These are phyloP conservation scores for Termitomyces sp. DNA, from an alignment of 768 basidiomycete species.

Conservation along the genomic window DNA sequence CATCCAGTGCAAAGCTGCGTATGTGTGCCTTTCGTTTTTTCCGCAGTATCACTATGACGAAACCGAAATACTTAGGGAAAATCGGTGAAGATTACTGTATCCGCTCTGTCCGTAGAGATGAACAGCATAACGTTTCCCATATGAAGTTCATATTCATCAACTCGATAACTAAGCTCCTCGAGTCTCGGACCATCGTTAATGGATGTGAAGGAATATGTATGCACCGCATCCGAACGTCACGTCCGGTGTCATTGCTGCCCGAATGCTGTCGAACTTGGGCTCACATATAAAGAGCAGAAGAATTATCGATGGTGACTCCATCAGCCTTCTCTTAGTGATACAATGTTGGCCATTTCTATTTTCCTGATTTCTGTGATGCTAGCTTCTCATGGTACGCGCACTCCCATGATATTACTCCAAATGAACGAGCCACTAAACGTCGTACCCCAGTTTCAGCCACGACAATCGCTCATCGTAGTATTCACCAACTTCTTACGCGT, in stretches of 20 bases:
- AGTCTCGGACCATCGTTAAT: background rate
- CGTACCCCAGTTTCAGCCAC: constrained; percentile 1
- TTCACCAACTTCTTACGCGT: constrained; percentile 9
- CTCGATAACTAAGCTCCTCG: background rate
- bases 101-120: background rate
- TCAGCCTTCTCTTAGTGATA: background rate
- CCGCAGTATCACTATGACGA: background rate
- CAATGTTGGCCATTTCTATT: background rate
- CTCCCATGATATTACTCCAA: background rate
- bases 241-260: background rate
- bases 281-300: background rate
- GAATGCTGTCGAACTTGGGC: background rate
- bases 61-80: background rate
- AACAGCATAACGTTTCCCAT: background rate
- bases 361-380: background rate
- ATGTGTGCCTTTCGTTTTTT: no score
- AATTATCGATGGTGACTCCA: background rate
- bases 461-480: background rate
- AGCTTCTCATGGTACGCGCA: background rate
- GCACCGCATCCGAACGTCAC: background rate
- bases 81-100: background rate
- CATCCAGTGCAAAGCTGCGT: no score
- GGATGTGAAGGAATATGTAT: background rate
- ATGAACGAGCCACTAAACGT: background rate
- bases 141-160: background rate